Percentiles rank a stretch among this genome's conserved stretches.
Evolutionary conservation across 2,329 filamentous ascomycete genomes (phyloP).

Genomic region (Hypoxylon sp.): DNA sequence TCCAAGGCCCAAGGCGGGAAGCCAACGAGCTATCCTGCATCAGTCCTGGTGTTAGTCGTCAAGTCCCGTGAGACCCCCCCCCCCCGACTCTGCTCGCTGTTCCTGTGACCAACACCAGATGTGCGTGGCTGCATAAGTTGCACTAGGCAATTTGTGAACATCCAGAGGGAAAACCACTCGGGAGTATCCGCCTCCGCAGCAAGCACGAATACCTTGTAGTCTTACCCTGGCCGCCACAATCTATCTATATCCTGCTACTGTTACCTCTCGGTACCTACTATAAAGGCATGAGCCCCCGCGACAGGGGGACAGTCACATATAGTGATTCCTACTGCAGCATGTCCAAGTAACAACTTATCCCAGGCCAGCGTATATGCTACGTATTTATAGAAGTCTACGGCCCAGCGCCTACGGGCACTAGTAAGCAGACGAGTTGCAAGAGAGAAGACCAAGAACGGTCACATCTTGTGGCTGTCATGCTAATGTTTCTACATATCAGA

Average conservation of each 20-base stretch:
- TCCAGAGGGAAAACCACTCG: conserved; percentile 28
- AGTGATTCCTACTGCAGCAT: too few relatives aligned
- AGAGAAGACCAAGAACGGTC: neutral
- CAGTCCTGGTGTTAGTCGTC: conserved; percentile 23
- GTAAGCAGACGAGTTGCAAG: conserved; percentile 4
- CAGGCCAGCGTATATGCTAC: conserved; percentile 10
- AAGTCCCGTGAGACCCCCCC: conserved; percentile 35
- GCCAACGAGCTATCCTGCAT: conserved; percentile 13
- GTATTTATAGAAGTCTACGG: conserved; percentile 24
- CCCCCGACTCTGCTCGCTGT: conserved; percentile 28
- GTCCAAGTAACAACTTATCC: conserved; percentile 1
- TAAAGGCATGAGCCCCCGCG: conserved; percentile 13
- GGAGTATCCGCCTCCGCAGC: conserved; percentile 41
- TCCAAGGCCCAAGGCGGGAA: conserved; percentile 16
- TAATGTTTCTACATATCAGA: too few relatives aligned
- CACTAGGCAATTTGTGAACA: conserved; percentile 35
- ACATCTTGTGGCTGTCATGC: neutral
- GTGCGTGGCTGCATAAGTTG: conserved; percentile 45
- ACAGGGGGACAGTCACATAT: conserved; percentile 7
- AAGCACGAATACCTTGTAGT: conserved; percentile 27
- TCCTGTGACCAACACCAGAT: conserved; percentile 44
- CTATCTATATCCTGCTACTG: conserved; percentile 14
- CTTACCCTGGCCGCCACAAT: conserved; percentile 21
- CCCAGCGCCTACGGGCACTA: neutral
- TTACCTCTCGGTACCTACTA: too few relatives aligned